These are phyloP conservation scores for Hansenula anomala DNA, from an alignment of 1,139 yeast genomes.

Conservation along the genomic window DNA sequence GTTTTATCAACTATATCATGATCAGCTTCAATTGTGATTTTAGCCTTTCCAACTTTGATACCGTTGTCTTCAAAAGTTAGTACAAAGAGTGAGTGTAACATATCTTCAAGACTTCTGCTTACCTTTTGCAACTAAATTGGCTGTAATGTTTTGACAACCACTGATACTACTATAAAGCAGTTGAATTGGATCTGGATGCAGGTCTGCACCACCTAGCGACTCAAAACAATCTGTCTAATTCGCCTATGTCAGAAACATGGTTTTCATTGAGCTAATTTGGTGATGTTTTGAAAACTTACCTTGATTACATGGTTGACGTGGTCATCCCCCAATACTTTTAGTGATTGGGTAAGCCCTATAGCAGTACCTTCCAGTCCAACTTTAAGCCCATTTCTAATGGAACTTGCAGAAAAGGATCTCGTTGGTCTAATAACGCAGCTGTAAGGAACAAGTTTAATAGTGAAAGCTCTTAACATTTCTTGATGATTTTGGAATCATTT, in stretches of 20 bases:
- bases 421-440: no score
- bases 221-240: background rate
- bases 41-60: background rate
- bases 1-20: background rate
- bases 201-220: background rate
- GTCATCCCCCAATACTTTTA: background rate
- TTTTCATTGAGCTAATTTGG: no score
- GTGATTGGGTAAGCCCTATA: background rate
- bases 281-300: no score
- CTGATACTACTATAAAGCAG: background rate
- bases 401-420: background rate
- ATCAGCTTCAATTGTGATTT: background rate
- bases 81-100: background rate
- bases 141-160: conserved; percentile 1
- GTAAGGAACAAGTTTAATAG: no score
- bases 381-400: background rate
- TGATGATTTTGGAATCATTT: no score
- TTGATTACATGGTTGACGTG: background rate
- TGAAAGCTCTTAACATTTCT: no score
- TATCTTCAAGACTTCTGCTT: background rate
- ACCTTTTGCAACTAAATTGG: background rate
- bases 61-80: background rate
- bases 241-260: no score
- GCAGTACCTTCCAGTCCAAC: background rate
- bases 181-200: conserved; percentile 1